Base-by-base conservation (phyloP, 768 basidiomycete species). In the Boletus fagicola region DNA sequence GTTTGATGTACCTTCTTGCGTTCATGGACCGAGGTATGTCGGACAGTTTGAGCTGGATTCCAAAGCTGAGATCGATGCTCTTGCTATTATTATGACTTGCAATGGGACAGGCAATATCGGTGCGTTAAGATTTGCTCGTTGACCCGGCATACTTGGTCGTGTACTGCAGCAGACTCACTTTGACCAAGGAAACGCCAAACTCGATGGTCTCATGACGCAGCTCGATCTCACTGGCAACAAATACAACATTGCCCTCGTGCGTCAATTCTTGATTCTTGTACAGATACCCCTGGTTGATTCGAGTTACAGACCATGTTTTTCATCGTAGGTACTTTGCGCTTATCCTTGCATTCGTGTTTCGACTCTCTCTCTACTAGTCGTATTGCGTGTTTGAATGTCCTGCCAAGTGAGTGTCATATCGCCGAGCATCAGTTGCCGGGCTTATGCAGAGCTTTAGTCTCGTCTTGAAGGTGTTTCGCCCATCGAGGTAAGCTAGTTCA, bases 281-380 rank as follows among this genome's bases (percentile, higher is more conserved):
- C 10, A 33, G 20, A 54, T 4, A 5, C 2, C 1, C 24, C 9
- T 20, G 2, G 28, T 38, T 48, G 2, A 60, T 30, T 20, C 5
- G 16, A 33, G 2, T 87, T 8, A 85, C 51, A 88, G 86, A 87
- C 85, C 0, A 84, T 85, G 81, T 89, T 80, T 63, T 88, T 87
- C 66, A 79, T 89, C 42, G 86, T 87, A 63, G 53, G 83, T 70
- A 7, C 15, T 16, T 9, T 44, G 9, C 0, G 13, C 15, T 20
- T 30, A 20, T n/a, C n/a, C 39, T 20, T 10, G 6, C 5, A 28
- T 26, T 3, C 26, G 26, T 26, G 26, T 26, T 26, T 51, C 49
- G 33, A 20, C 13, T 10, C 1, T 3, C 22, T 49, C 9, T 26
- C 9, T 43, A 18, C 11, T 12, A 70, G 68, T 58, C 69, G 9